Percentiles rank a stretch among this genome's conserved stretches.
These are phyloP conservation scores for Xylaria sp. DNA, from an alignment of 2,329 filamentous ascomycete species.

Conservation along the genomic window DNA sequence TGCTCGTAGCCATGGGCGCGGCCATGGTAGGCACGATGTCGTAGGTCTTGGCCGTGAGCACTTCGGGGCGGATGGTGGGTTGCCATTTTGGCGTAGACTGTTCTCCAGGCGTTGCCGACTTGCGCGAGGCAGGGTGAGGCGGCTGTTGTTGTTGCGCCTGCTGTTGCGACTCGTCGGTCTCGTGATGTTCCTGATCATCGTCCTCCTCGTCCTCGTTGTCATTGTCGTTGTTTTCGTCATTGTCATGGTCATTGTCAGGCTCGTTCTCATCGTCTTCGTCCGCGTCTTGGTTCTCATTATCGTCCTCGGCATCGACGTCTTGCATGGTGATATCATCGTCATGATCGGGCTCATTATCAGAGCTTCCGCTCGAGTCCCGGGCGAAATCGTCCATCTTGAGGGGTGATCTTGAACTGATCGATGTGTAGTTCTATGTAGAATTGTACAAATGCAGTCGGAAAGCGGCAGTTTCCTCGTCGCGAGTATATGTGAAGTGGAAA, in stretches of 20 bases:
- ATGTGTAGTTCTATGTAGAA: background rate
- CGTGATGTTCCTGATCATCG: constrained; percentile 36
- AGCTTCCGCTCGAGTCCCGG: constrained; percentile 49
- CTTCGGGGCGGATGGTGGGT: constrained; percentile 75
- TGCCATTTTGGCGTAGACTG: constrained; percentile 50
- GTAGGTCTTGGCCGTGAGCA: constrained; percentile 79
- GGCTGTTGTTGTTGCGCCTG: constrained; percentile 31
- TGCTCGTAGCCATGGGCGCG: constrained; percentile 91
- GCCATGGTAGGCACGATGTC: constrained; percentile 98
- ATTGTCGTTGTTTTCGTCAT: constrained; percentile 47
- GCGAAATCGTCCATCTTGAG: constrained; percentile 48
- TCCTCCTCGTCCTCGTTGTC: constrained; percentile 45
- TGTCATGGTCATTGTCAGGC: constrained; percentile 44
- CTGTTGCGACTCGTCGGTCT: constrained; percentile 43
- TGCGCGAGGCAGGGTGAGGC: constrained; percentile 40
- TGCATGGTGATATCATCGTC: constrained; percentile 45
- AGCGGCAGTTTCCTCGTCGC: background rate
- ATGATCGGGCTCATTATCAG: constrained; percentile 54
- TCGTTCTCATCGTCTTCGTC: constrained; percentile 48
- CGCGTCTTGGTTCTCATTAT: constrained; percentile 32
- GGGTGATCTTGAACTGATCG: background rate
- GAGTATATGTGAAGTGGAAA: background rate
- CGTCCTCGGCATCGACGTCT: constrained; percentile 38
- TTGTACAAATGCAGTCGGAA: background rate
- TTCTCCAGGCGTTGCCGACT: constrained; percentile 42